Evolutionary conservation across 164 flowering plant species (phyloP).

Genomic region (Magnolia officinalis): DNA sequence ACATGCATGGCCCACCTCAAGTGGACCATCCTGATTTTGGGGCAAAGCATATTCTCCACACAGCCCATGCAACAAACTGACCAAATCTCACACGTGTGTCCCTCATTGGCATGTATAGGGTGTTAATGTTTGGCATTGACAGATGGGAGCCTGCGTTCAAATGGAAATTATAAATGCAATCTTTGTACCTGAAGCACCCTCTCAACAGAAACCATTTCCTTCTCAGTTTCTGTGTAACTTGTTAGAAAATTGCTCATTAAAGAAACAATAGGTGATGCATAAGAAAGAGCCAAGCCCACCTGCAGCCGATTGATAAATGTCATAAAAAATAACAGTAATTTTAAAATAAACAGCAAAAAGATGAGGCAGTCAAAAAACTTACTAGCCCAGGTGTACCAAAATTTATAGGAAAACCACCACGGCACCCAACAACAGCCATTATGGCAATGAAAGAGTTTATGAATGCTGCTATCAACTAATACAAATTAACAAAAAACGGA

Average conservation of each 20-base stretch:
- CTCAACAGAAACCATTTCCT: constrained; percentile 97
- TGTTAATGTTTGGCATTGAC: background rate
- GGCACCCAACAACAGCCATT: constrained; percentile 83
- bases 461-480: constrained; percentile 80
- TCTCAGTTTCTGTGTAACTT: constrained; percentile 95
- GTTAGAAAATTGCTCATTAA: constrained; percentile 78
- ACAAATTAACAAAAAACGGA: constrained; percentile 4
- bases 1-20: background rate
- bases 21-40: background rate
- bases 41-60: background rate
- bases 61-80: background rate
- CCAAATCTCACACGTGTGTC: background rate
- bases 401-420: constrained; percentile 49
- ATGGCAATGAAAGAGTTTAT: constrained; percentile 71
- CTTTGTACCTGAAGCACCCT: constrained; percentile 70
- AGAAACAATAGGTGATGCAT: constrained; percentile 89
- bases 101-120: background rate
- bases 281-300: constrained; percentile 97
- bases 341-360: background rate
- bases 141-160: background rate
- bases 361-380: constrained; percentile 14
- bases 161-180: background rate
- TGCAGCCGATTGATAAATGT: constrained; percentile 20
- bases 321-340: background rate
- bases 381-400: constrained; percentile 93